A percentile compares a stretch with the other conserved stretches of the same genome.
phyloP scores from a whole-genome alignment of 2,329 filamentous ascomycete species.

The Cladosporium sp. region DNA sequence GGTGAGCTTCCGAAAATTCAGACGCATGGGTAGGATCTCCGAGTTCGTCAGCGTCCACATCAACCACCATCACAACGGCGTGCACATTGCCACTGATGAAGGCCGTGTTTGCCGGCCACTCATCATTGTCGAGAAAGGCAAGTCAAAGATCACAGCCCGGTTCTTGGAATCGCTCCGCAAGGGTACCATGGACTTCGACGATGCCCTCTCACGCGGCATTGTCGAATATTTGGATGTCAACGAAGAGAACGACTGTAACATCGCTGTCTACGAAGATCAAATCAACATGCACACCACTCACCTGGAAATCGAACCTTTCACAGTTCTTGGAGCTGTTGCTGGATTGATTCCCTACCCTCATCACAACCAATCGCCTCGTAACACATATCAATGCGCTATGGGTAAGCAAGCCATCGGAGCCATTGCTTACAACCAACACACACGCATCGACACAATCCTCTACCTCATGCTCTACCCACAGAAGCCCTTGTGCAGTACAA shows the following conservation, averaged over 20 bases:
- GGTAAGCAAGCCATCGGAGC: slow-evolving; percentile 99
- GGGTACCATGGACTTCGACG: slow-evolving; percentile 86
- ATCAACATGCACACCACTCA: slow-evolving; percentile 85
- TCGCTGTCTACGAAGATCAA: slow-evolving; percentile 84
- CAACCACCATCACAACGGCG: slow-evolving; percentile 86
- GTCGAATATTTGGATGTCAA: slow-evolving; percentile 98
- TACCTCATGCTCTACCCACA: slow-evolving; percentile 98
- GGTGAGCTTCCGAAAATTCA: slow-evolving; percentile 79
- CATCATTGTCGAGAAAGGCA: slow-evolving; percentile 88
- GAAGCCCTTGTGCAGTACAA: slow-evolving; percentile 93
- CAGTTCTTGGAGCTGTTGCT: slow-evolving; percentile 90
- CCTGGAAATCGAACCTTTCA: slow-evolving; percentile 97
- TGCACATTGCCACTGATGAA: slow-evolving; percentile 96
- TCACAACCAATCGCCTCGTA: slow-evolving; percentile 97
- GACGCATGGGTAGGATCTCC: slow-evolving; percentile 87
- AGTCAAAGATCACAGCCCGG: slow-evolving; percentile 74
- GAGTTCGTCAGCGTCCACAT: slow-evolving; percentile 97
- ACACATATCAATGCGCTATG: slow-evolving; percentile 99
- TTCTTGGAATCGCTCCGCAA: slow-evolving; percentile 81
- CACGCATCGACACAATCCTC: slow-evolving; percentile 91
- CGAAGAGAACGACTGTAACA: slow-evolving; percentile 94
- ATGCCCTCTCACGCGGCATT: slow-evolving; percentile 84
- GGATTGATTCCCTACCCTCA: slow-evolving; percentile 97
- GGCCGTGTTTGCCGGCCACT: slow-evolving; percentile 94
- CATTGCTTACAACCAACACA: slow-evolving; percentile 97